These are phyloP conservation scores for Penicillium cinerascens DNA, from an alignment of 495 filamentous ascomycete species.

Conservation along the genomic window DNA sequence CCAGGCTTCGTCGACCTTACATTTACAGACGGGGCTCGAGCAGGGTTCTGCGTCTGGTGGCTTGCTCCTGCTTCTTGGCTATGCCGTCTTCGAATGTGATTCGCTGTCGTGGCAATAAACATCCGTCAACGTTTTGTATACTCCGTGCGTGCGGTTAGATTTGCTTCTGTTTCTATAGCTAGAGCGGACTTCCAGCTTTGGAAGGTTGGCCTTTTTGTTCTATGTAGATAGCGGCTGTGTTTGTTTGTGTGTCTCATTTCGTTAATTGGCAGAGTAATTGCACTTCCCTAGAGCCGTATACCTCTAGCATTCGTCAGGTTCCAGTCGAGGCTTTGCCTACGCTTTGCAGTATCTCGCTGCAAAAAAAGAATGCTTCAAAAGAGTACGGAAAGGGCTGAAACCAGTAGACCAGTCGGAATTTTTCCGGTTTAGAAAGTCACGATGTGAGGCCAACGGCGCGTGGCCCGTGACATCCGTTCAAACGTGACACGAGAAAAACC, in stretches of 20 bases:
- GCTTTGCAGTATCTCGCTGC: neutral
- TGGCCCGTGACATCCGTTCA: neutral
- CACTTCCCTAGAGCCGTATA: too few species aligned
- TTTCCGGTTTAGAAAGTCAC: neutral
- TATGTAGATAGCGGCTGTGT: neutral
- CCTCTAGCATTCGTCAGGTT: too few species aligned
- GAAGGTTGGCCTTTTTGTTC: neutral
- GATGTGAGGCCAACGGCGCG: neutral
- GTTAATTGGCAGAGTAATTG: neutral
- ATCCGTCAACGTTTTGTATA: neutral
- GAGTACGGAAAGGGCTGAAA: neutral
- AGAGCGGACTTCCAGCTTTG: neutral
- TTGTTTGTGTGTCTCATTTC: neutral
- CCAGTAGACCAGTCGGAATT: neutral
- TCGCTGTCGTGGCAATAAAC: constrained; percentile 1
- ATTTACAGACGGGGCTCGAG: neutral
- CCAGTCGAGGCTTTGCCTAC: too few species aligned
- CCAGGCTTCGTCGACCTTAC: neutral
- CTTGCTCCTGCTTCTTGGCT: constrained; percentile 8
- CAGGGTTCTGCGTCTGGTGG: constrained; percentile 2
- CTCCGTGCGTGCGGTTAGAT: neutral
- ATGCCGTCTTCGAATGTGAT: neutral
- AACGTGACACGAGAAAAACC: neutral
- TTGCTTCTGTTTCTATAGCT: neutral
- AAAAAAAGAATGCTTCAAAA: neutral